phyloP scores from a whole-genome alignment of 2,329 filamentous ascomycete genomes.

The Zasmidium cellare region DNA sequence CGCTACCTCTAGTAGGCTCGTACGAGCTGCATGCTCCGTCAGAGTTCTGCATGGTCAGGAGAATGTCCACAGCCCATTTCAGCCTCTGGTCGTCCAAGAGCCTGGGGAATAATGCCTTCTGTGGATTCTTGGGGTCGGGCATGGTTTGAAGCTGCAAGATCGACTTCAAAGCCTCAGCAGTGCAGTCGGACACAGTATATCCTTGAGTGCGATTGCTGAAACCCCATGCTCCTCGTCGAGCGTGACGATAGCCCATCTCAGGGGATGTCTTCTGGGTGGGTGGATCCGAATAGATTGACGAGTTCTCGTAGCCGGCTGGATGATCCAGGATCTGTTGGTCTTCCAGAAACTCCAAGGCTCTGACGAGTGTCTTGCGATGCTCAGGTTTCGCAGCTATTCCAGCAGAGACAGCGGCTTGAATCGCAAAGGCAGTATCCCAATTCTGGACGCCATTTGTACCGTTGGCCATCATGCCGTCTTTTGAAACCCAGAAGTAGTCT shows the following conservation, averaged over 20 bases:
- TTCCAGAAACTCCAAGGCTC: constrained; percentile 82
- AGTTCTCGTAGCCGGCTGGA: constrained; percentile 70
- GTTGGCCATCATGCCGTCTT: constrained; percentile 90
- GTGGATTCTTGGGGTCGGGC: constrained; percentile 47
- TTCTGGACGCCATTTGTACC: constrained; percentile 97
- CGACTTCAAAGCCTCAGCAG: constrained; percentile 84
- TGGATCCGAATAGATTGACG: constrained; percentile 41
- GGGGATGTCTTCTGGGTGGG: constrained; percentile 31
- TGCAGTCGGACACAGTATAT: constrained; percentile 93
- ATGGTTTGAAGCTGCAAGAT: constrained; percentile 81
- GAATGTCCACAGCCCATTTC: constrained; percentile 84
- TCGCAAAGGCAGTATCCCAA: constrained; percentile 92
- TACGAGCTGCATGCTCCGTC: constrained; percentile 89
- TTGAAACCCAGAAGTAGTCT: constrained; percentile 88
- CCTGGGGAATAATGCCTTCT: constrained; percentile 58
- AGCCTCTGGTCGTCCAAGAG: constrained; percentile 75
- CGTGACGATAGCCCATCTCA: constrained; percentile 69
- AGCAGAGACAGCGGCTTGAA: constrained; percentile 78
- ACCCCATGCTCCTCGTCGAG: constrained; percentile 89
- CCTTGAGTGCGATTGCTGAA: constrained; percentile 93
- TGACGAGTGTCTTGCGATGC: constrained; percentile 80
- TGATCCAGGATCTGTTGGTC: constrained; percentile 88
- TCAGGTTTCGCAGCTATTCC: constrained; percentile 74
- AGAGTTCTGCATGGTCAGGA: constrained; percentile 86
- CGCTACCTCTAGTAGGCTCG: constrained; percentile 76